Evolutionary conservation across 306 rosid genomes (phyloP), one percentile per base, ranked within the genome.

Genomic region (Prosopis cineraria): DNA sequence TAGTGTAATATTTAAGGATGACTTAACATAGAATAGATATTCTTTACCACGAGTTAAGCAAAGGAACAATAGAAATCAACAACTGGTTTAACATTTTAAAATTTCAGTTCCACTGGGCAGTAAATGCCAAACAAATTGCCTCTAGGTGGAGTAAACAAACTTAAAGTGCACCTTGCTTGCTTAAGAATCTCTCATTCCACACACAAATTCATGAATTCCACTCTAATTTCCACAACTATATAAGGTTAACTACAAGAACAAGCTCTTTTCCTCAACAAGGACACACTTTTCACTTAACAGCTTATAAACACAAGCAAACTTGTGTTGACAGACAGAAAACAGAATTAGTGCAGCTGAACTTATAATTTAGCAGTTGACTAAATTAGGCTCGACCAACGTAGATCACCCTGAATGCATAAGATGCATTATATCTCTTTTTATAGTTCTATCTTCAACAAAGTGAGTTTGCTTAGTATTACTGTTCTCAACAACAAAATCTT

Each of bases 161-260:
- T 13, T n/a, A 60, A 29, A 16, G 68, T 14, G 67, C 22, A 60
- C 22, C 40, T 19, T 36, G 7, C 6, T 29, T 9, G 22, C 47
- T n/a, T 22, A 63, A 17, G 24, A 31, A 33, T 17, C 24, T 9
- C 68, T 36, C n/a, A 3, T 63, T 62, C 40, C 16, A 62, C 7
- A 7, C 34, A 62, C 39, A 17, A 33, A 19, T 63, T 19, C 68
- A 17, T 31, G 10, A 30, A 24, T 33, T n/a, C 25, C 30, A 19
- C 33, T 55, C 60, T 68, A 73, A 22, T 63, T 55, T 44, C 39
- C 68, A 63, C 27, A 47, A 58, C 44, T 30, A 67, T 39, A 39
- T 39, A 59, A 11, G 9, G 1, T 20, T 40, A 20, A 48, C 64
- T 55, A 70, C 6, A 40, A 24, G 13, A 45, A 77, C 3, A 77